These are phyloP conservation scores for Lichenothelia convexa DNA, from an alignment of 495 filamentous ascomycete genomes.

Conservation along the genomic window DNA sequence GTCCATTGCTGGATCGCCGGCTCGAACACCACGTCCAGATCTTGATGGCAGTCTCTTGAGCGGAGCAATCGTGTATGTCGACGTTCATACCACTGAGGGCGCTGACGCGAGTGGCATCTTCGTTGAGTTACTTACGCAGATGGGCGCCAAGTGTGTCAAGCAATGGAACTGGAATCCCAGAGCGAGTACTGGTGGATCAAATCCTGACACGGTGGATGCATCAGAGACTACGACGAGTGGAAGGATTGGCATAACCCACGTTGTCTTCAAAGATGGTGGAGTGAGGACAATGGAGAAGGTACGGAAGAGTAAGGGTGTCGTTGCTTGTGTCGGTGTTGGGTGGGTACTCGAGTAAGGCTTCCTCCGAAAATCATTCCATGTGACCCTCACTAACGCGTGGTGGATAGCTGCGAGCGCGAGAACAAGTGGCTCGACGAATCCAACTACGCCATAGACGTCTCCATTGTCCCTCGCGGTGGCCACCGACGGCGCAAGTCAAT, in stretches of 20 bases:
- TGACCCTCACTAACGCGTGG: not conserved
- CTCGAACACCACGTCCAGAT: not conserved
- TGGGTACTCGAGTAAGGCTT: constrained; percentile 12
- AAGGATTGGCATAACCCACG: constrained; percentile 78
- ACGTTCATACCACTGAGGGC: constrained; percentile 82
- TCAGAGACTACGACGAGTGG: no score
- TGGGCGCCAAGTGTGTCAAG: constrained; percentile 74
- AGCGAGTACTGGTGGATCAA: no score
- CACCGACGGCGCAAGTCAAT: no score
- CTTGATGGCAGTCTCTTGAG: not conserved
- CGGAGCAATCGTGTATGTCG: constrained; percentile 27
- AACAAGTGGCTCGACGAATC: constrained; percentile 9
- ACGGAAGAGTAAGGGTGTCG: constrained; percentile 48
- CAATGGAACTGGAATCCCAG: no score
- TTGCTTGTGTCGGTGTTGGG: constrained; percentile 22
- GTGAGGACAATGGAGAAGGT: constrained; percentile 79
- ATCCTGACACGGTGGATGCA: no score
- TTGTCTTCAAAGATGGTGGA: constrained; percentile 87
- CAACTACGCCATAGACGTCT: constrained; percentile 8
- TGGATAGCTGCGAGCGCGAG: constrained; percentile 9
- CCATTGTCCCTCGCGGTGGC: constrained; percentile 1
- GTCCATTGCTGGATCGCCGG: no score
- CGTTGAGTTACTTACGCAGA: constrained; percentile 57
- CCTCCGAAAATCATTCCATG: not conserved
- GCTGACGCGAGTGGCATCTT: constrained; percentile 75